Evolutionary conservation across 225 moss, liverwort and hornwort species (phyloP).

Genomic region (Thuidium tamariscinum): DNA sequence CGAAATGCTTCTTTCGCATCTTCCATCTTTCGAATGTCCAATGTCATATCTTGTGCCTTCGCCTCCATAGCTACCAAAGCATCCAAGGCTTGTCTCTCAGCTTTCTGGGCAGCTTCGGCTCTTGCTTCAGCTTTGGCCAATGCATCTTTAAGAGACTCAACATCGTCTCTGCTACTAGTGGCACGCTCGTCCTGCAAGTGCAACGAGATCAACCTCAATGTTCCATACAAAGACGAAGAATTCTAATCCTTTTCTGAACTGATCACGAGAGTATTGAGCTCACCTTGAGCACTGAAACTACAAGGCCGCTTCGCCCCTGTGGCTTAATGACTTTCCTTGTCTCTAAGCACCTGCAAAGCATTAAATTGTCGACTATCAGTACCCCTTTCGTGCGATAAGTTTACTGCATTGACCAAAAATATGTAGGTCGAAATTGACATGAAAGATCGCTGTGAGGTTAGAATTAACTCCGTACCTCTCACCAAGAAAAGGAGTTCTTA

Average conservation of each 20-base stretch:
- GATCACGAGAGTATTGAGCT: neutral
- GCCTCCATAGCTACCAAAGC: slow-evolving; percentile 39
- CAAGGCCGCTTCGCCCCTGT: slow-evolving; percentile 1
- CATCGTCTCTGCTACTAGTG: slow-evolving; percentile 19
- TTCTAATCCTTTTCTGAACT: neutral
- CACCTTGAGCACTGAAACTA: slow-evolving; percentile 28
- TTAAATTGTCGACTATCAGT: neutral
- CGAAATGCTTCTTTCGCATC: slow-evolving; percentile 33
- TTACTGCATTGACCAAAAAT: neutral
- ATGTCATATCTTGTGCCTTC: slow-evolving; percentile 25
- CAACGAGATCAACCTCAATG: neutral
- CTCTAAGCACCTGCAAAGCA: slow-evolving; percentile 7
- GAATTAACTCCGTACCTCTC: slow-evolving; percentile 13
- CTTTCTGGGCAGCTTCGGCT: slow-evolving; percentile 42
- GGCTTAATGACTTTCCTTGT: neutral
- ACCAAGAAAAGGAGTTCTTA: slow-evolving; percentile 3
- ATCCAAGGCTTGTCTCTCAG: slow-evolving; percentile 37
- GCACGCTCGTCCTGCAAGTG: slow-evolving; percentile 24
- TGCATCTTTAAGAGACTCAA: slow-evolving; percentile 49
- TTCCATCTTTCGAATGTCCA: slow-evolving; percentile 27
- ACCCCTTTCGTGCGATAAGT: neutral
- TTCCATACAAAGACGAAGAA: neutral
- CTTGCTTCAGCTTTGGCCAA: slow-evolving; percentile 54
- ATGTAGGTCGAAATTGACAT: neutral
- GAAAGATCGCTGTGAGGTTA: neutral